A percentile compares a stretch with the other conserved stretches of the same genome.
phyloP scores from a whole-genome alignment of 139 green algal genomes.

The Cymbomonas tetramitiformis region DNA sequence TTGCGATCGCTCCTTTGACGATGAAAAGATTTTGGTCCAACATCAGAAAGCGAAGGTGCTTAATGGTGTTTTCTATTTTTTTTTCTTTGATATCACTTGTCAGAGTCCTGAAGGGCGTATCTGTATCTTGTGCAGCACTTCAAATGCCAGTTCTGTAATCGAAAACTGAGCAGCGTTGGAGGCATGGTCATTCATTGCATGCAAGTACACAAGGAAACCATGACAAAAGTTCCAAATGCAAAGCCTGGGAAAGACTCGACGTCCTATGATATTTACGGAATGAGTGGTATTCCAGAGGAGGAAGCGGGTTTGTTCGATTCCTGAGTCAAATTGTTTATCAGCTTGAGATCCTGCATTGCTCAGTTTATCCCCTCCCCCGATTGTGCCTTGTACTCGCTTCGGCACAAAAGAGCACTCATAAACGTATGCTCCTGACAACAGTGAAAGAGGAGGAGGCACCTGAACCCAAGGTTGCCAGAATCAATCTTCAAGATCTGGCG shows the following conservation, averaged over 20 bases:
- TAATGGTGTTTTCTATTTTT: background rate
- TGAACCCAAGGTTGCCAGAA: no score
- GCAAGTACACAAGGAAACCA: slow-evolving; percentile 68
- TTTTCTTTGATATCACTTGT: background rate
- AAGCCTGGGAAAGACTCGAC: background rate
- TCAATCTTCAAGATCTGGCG: no score
- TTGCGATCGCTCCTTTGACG: slow-evolving; percentile 66
- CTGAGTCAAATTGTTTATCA: no score
- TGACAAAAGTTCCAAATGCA: slow-evolving; percentile 29
- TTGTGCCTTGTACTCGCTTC: no score
- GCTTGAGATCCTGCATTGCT: no score
- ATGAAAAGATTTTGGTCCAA: slow-evolving; percentile 68
- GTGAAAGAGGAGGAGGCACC: no score
- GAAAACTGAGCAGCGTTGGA: slow-evolving; percentile 56
- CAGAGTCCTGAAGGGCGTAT: background rate
- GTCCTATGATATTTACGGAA: background rate
- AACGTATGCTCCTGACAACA: no score
- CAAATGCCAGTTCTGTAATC: slow-evolving; percentile 54
- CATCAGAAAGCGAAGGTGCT: slow-evolving; percentile 57
- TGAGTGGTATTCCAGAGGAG: slow-evolving; percentile 2
- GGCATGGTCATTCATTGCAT: slow-evolving; percentile 68
- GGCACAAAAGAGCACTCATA: no score
- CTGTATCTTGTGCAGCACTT: slow-evolving; percentile 46
- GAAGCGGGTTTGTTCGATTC: no score
- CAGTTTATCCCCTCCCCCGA: no score